phyloP scores from a whole-genome alignment of 768 basidiomycete species.

The Hypholoma sublateritium region DNA sequence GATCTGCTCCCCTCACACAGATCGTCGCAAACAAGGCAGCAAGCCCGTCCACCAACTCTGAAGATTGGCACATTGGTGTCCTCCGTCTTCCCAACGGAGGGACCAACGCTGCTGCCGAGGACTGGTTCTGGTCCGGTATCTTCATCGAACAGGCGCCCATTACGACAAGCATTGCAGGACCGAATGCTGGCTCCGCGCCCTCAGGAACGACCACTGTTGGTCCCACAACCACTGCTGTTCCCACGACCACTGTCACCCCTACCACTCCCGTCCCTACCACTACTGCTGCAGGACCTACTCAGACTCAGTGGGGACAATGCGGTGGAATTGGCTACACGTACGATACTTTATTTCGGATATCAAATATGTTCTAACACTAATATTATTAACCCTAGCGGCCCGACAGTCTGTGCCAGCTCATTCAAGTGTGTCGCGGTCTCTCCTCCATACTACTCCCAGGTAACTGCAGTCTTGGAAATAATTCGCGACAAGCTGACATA shows the following conservation, averaged over 20 bases:
- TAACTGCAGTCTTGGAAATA: not conserved
- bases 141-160: conserved; percentile 19
- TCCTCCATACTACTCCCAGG: conserved; percentile 21
- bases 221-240: not conserved
- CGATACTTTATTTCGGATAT: not conserved
- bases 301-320: conserved; percentile 23
- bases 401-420: conserved; percentile 16
- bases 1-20: conserved; percentile 15
- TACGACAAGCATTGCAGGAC: conserved; percentile 18
- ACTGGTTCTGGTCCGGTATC: conserved; percentile 21
- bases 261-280: conserved; percentile 9
- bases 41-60: conserved; percentile 19
- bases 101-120: conserved; percentile 18
- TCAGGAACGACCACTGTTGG: conserved; percentile 8
- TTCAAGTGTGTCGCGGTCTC: conserved; percentile 20
- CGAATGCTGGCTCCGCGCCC: conserved; percentile 12
- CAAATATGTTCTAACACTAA: conserved; percentile 11
- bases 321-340: conserved; percentile 19
- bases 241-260: conserved; percentile 8
- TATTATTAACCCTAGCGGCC: conserved; percentile 1
- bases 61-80: conserved; percentile 20
- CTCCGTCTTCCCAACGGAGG: conserved; percentile 20
- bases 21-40: conserved; percentile 15
- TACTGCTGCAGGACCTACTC: conserved; percentile 14
- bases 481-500: not conserved